These are phyloP conservation scores for Gracilariopsis chorda DNA, from an alignment of 23 red algal genomes.

Conservation along the genomic window DNA sequence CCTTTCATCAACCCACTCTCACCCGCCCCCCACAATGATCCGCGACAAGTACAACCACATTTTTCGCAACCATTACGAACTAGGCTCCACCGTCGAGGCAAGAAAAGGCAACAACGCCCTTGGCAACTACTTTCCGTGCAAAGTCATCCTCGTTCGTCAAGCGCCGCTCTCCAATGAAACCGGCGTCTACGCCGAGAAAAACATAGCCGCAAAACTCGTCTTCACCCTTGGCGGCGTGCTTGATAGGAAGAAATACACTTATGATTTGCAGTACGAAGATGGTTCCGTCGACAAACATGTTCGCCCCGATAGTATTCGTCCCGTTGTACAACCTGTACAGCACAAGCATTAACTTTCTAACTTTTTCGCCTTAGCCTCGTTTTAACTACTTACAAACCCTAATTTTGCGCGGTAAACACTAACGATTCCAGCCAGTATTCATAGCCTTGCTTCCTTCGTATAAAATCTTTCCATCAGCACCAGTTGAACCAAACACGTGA, in stretches of 20 bases:
- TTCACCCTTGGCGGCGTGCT: not conserved
- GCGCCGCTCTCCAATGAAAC: not conserved
- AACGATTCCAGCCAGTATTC: no score
- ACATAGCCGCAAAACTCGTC: not conserved
- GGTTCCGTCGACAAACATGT: not conserved
- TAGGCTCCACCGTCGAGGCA: not conserved
- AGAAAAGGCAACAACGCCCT: not conserved
- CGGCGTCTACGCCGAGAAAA: not conserved
- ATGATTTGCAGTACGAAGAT: constrained; percentile 16
- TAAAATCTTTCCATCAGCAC: no score
- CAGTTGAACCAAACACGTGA: no score
- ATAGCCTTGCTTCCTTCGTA: no score
- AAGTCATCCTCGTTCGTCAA: not conserved
- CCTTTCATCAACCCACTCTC: no score
- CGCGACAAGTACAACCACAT: not conserved
- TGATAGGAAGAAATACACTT: not conserved
- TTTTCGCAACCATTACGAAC: not conserved
- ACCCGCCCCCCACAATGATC: not conserved
- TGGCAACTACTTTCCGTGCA: not conserved
- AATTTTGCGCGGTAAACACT: no score
- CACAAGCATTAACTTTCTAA: no score
- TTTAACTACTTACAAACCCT: no score
- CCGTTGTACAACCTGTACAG: no score
- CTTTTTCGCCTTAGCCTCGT: no score
- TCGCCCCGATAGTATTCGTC: not conserved